Conservation (phyloP, 2,329 filamentous ascomycete genomes). For the Cladosporium sp. region DNA sequence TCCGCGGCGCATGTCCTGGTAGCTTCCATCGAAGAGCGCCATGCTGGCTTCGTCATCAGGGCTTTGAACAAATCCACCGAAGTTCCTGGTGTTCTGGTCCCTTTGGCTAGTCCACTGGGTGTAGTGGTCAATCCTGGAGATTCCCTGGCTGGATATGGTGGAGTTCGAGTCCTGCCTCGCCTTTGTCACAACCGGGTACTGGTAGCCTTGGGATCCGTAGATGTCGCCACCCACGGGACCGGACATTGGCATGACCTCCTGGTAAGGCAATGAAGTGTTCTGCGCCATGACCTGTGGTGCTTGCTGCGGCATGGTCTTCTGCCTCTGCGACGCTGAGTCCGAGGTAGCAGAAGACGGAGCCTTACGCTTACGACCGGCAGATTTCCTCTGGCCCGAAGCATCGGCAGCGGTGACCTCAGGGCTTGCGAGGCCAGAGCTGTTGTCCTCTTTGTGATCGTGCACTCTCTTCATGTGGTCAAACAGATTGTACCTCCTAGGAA, state of each 20-base stretch:
- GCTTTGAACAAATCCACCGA: conserved; percentile 23
- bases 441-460: conserved; percentile 55
- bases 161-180: conserved; percentile 2
- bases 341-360: conserved; percentile 18
- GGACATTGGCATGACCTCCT: neutral
- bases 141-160: conserved; percentile 4
- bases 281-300: conserved; percentile 11
- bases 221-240: neutral
- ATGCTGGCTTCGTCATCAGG: conserved; percentile 24
- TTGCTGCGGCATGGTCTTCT: conserved; percentile 5
- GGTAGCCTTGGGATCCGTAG: conserved; percentile 1
- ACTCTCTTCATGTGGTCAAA: conserved; percentile 97
- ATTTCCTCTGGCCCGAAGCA: conserved; percentile 17
- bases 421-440: conserved; percentile 10
- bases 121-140: conserved; percentile 18
- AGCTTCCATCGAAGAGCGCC: conserved; percentile 22
- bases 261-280: conserved; percentile 8
- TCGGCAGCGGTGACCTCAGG: conserved; percentile 10
- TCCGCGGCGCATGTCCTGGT: conserved; percentile 24
- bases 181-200: neutral
- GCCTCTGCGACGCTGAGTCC: conserved; percentile 20
- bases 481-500: conserved; percentile 92
- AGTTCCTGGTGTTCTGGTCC: conserved; percentile 23
- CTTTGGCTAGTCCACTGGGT: conserved; percentile 26
- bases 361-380: conserved; percentile 29